Evolutionary conservation across 2,329 filamentous ascomycete species (phyloP).

Genomic region (Pyricularia sp.): DNA sequence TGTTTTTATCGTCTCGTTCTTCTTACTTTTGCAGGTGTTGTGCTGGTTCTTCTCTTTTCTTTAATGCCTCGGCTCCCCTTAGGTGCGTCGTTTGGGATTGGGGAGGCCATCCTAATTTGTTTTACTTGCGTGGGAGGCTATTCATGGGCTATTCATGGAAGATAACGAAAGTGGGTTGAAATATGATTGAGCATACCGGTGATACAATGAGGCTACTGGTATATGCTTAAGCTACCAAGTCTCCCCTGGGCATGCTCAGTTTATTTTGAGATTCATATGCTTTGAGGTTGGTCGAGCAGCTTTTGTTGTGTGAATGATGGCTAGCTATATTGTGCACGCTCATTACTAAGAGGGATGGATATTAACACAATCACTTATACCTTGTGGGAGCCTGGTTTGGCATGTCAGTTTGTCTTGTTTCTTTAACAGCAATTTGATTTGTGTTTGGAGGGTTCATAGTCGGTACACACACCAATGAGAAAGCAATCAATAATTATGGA

Average conservation of each 20-base stretch:
- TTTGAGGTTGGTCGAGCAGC: neutral
- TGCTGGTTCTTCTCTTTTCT: constrained; percentile 7
- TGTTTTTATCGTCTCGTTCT: neutral
- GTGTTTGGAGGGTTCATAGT: neutral
- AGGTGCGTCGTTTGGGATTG: neutral
- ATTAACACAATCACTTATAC: neutral
- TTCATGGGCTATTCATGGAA: neutral
- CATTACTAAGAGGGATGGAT: neutral
- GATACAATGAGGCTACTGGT: neutral
- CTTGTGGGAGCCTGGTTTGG: neutral
- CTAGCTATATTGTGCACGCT: neutral
- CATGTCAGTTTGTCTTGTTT: neutral
- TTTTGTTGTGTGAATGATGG: neutral
- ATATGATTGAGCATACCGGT: neutral
- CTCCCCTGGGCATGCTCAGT: neutral
- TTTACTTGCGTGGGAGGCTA: neutral
- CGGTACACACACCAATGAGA: neutral
- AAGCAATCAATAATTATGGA: neutral
- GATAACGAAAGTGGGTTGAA: neutral
- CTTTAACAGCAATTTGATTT: neutral
- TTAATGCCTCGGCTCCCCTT: neutral
- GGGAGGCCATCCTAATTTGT: neutral
- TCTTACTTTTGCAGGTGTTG: constrained; percentile 5
- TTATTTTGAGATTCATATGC: neutral
- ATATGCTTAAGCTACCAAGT: neutral